phyloP scores from a whole-genome alignment of 371 early-diverging fungal genomes.

The Circinella minor region DNA sequence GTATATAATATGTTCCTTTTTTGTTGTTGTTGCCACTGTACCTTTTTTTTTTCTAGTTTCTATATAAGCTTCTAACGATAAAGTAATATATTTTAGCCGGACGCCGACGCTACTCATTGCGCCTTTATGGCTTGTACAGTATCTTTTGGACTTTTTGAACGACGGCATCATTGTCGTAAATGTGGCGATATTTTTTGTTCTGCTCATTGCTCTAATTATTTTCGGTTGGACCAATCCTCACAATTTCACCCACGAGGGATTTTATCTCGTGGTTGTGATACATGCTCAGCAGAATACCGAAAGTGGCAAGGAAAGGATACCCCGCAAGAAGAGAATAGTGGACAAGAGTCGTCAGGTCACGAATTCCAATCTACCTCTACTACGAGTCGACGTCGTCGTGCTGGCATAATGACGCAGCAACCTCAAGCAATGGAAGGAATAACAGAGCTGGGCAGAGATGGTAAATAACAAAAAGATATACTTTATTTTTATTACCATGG shows the following conservation, averaged over 20 bases:
- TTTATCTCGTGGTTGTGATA: conserved; percentile 48
- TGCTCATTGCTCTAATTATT: conserved; percentile 50
- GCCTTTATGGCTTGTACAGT: conserved; percentile 32
- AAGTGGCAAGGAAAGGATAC: conserved; percentile 29
- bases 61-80: background rate
- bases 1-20: too few relatives aligned
- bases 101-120: conserved; percentile 41
- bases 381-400: conserved; percentile 25
- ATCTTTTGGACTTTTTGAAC: conserved; percentile 52
- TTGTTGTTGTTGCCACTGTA: too few relatives aligned
- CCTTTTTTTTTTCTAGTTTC: too few relatives aligned
- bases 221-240: conserved; percentile 47
- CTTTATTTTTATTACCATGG: background rate
- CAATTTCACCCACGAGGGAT: conserved; percentile 43
- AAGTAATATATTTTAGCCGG: conserved; percentile 31
- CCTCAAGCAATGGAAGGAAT: conserved; percentile 58
- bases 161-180: conserved; percentile 56
- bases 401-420: conserved; percentile 51
- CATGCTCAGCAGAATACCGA: conserved; percentile 40
- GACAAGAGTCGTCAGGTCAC: background rate
- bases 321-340: conserved; percentile 1
- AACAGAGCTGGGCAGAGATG: conserved; percentile 53
- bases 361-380: background rate
- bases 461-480: conserved; percentile 17
- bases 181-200: conserved; percentile 59